phyloP scores from a whole-genome alignment of 2,329 filamentous ascomycete species.

The Sarocladium strictum region DNA sequence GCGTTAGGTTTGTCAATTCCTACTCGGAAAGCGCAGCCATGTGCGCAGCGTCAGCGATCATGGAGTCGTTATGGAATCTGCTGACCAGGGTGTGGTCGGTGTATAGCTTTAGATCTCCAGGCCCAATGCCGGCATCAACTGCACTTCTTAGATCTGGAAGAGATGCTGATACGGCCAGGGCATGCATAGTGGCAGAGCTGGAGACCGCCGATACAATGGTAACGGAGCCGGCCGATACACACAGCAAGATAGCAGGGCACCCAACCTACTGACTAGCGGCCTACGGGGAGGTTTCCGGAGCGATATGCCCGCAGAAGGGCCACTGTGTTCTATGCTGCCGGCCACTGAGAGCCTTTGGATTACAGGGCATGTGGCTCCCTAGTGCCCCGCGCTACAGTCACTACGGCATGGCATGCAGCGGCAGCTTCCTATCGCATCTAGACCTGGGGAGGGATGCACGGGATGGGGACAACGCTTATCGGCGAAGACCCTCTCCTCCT shows the following conservation, averaged over 20 bases:
- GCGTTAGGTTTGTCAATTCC: too few species aligned
- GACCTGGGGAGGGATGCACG: not conserved
- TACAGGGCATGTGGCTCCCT: not conserved
- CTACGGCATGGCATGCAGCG: not conserved
- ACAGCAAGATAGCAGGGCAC: not conserved
- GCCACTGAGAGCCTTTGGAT: not conserved
- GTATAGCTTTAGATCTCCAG: too few species aligned
- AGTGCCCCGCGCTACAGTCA: not conserved
- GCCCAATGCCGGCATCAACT: too few species aligned
- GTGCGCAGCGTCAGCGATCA: too few species aligned
- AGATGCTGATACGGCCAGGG: too few species aligned
- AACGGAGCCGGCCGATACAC: constrained; percentile 8
- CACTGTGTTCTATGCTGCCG: not conserved
- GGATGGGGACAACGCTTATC: constrained; percentile 4
- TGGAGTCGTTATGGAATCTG: too few species aligned
- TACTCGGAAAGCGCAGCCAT: too few species aligned
- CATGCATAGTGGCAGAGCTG: not conserved
- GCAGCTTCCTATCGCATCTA: constrained; percentile 1
- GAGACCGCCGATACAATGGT: not conserved
- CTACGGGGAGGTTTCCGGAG: not conserved
- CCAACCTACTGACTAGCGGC: not conserved
- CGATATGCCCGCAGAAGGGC: not conserved
- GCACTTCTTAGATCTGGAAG: too few species aligned
- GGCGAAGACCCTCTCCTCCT: constrained; percentile 5
- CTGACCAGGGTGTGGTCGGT: too few species aligned